phyloP scores from a whole-genome alignment of 495 filamentous ascomycete species.

The Penicillium cosmopolitanum region DNA sequence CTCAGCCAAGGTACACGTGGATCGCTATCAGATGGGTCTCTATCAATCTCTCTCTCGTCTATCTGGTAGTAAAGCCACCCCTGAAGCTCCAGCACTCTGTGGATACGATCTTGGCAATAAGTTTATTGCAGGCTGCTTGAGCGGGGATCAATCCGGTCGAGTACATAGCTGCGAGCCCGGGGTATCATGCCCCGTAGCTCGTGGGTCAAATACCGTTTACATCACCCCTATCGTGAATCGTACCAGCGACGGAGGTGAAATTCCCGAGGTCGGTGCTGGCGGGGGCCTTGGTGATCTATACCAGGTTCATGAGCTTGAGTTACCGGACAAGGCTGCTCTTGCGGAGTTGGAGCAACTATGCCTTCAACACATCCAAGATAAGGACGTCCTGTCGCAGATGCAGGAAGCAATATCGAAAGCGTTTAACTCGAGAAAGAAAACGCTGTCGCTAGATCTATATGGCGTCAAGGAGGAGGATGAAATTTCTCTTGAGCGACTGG shows the following conservation, averaged over 20 bases:
- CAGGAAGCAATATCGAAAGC: constrained; percentile 38
- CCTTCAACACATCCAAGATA: constrained; percentile 41
- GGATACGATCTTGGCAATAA: constrained; percentile 80
- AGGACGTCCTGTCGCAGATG: constrained; percentile 34
- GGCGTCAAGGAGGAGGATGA: constrained; percentile 43
- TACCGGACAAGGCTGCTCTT: constrained; percentile 50
- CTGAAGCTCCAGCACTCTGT: constrained; percentile 67
- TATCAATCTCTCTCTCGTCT: constrained; percentile 66
- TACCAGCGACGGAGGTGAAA: constrained; percentile 56
- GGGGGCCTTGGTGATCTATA: constrained; percentile 78
- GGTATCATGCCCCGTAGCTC: constrained; percentile 59
- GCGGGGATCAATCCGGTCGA: constrained; percentile 61
- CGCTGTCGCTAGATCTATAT: constrained; percentile 47
- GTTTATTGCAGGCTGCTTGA: constrained; percentile 30
- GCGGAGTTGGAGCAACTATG: constrained; percentile 52
- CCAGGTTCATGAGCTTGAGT: constrained; percentile 65
- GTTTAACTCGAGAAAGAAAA: constrained; percentile 37
- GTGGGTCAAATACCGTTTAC: constrained; percentile 62
- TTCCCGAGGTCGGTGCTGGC: constrained; percentile 76
- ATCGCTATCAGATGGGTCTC: constrained; percentile 74
- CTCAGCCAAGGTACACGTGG: constrained; percentile 70
- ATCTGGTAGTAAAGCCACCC: constrained; percentile 33
- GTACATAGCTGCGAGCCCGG: constrained; percentile 88
- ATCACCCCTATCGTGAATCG: constrained; percentile 77
- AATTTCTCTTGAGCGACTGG: constrained; percentile 49